Evolutionary conservation across 2,329 filamentous ascomycete genomes (phyloP), one percentile per base, ranked within the genome.

Genomic region (Chrysoporthe puriensis): DNA sequence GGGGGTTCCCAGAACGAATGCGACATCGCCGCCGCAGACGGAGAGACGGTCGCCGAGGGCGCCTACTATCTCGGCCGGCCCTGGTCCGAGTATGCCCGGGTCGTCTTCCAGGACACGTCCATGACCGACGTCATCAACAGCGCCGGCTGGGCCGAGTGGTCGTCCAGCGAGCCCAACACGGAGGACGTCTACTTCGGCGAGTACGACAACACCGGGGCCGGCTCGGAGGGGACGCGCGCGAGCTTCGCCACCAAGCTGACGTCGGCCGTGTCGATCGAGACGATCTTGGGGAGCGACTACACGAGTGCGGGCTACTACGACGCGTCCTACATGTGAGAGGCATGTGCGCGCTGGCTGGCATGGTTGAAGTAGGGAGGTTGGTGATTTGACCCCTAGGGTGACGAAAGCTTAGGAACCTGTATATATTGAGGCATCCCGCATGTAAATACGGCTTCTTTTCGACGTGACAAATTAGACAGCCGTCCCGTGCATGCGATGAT

Each of bases 81-180:
- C 0, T 85, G 83, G 83, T 72, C 78, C 7, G 73, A 77, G 36
- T 84, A 81, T 64, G 78, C 83, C 0, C 79, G 82, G 4, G 83
- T 85, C 7, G 79, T 83, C 5, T 83, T 84, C 75, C 82, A 85
- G 71, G 73, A 80, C 62, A 85, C 84, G 0, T 74, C 74, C 43
- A 78, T 91, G 76, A 81, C 79, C 9, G 76, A 78, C 34, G 85
- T 90, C 26, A 83, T 91, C 72, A 89, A 90, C 72, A 68, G 80
- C 1, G 83, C 83, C 0, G 89, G 88, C 0, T 91, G 89, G 88
- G 75, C 72, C 2, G 73, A 79, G 40, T 91, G 88, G 88, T 82
- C 82, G 67, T 77, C 71, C 1, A 79, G 78, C 2, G 78, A 83
- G 56, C 74, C 80, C n/a, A 80, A 82, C 46, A 88, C 85, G 1